Evolutionary conservation across 2,329 filamentous ascomycete genomes (phyloP), one percentile per base, ranked within the genome.

Genomic region (Aspergillus caelatus): DNA sequence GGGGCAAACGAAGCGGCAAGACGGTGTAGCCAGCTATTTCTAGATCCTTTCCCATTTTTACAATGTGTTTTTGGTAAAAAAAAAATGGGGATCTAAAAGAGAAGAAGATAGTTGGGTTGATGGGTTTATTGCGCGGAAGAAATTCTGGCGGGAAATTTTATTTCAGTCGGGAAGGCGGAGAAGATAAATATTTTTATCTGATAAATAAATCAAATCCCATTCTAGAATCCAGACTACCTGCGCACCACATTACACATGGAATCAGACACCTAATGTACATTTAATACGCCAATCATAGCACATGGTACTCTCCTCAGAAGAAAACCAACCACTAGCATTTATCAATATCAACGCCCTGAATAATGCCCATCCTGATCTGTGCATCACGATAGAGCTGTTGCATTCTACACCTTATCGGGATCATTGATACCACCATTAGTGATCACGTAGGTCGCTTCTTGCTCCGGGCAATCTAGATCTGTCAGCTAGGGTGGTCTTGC

Each of bases 391-490:
- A n/a, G 16, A n/a, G n/a, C 21, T 52, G n/a, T 28, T n/a, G 58
- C 46, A 50, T 58, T 36, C 26, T 68, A 89, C 39, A 81, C 79
- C 75, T 89, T 89, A 68, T 90, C 88, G 1, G 88, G 85, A 72
- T 91, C 88, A 62, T 85, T 88, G 76, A 91, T 90, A 39, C 88
- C 88, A 36, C 88, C 89, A 65, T 85, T 88, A 32, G 88, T 90
- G 69, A 91, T 91, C 67, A 91, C 83, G 75, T 91, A 91, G 2
- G 86, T 90, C 30, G 89, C 88, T 75, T 91, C 88, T 56, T 83
- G 83, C 74, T 91, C 88, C 6, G 89, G 88, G 70, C 88, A 90
- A 70, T 90, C 88, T 87, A 30, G 8, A 60, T 45, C 21, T n/a
- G 65, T 65, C 14, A 70, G 68, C 32, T 26, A 45, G 12, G 16